Evolutionary conservation across 2,329 filamentous ascomycete species (phyloP).

Genomic region (Fusarium austroafricanum): DNA sequence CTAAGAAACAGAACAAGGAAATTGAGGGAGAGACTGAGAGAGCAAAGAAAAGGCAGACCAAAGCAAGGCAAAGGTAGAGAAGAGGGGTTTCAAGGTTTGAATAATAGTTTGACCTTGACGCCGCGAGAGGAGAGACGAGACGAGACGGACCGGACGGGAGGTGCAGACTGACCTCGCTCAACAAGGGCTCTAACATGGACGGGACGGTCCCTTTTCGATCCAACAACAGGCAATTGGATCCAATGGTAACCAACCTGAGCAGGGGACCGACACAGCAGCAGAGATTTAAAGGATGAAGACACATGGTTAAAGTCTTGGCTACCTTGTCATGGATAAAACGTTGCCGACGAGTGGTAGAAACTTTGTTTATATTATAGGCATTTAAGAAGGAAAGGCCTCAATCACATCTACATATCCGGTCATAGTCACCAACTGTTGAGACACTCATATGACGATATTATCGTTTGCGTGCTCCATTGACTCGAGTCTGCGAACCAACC

Average conservation of each 20-base stretch:
- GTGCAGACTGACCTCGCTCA: slow-evolving; percentile 26
- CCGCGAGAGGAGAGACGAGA: slow-evolving; percentile 17
- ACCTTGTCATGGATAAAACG: slow-evolving; percentile 4
- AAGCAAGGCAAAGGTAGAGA: slow-evolving; percentile 9
- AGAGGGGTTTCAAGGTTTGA: slow-evolving; percentile 28
- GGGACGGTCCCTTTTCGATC: slow-evolving; percentile 40
- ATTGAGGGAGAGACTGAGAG: slow-evolving; percentile 3
- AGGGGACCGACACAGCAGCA: slow-evolving; percentile 26
- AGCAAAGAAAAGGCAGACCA: slow-evolving; percentile 1
- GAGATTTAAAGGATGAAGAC: slow-evolving; percentile 15
- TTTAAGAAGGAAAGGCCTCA: slow-evolving; percentile 11
- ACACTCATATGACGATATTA: slow-evolving; percentile 13
- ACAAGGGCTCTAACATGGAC: slow-evolving; percentile 37
- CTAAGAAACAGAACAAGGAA: slow-evolving; percentile 15
- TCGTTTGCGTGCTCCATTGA: slow-evolving; percentile 26
- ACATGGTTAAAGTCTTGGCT: slow-evolving; percentile 30
- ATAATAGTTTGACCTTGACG: slow-evolving; percentile 22
- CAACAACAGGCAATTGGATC: slow-evolving; percentile 28
- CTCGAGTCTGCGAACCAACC: not conserved
- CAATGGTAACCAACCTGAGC: slow-evolving; percentile 22
- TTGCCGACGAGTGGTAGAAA: slow-evolving; percentile 18
- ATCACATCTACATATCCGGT: not conserved
- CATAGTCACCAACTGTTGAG: slow-evolving; percentile 18
- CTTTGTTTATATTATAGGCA: slow-evolving; percentile 35
- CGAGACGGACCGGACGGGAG: slow-evolving; percentile 11